Evolutionary conservation across 805 yeast genomes (phyloP), one percentile per base, ranked within the genome.

Genomic region (Cyberlindnera saturnus): DNA sequence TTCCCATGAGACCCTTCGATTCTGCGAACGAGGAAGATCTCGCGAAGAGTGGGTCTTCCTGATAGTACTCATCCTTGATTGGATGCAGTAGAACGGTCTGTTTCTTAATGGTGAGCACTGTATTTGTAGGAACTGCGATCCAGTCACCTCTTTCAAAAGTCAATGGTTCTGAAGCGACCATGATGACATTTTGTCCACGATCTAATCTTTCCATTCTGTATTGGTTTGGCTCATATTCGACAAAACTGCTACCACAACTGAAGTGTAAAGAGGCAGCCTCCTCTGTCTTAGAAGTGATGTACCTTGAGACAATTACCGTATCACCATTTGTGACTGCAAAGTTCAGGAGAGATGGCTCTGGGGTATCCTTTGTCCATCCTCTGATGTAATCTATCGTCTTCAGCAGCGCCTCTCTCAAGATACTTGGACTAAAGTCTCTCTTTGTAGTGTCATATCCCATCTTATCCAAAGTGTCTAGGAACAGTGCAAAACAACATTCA

Each of bases 71-170:
- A 61, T 93, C 98, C 38, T 74, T 68, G 34, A 93, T 86, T 2
- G 99, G 99, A 60, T 90, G 96, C 66, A 93, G 67, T 38, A 93
- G 68, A 4, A 93, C 93, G 1, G 95, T 87, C 61, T 90, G 96
- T 43, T 79, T 81, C 50, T 79, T 81, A 46, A 93, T 80, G 0
- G 96, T 86, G 14, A 93, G 62, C 1, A 83, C 69, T 3, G 97
- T 85, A 61, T 93, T 93, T 1, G 98, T 85, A 2, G 98, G 98
- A 1, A 93, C 95, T 4, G 96, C 82, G 40, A 91, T 86, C 99
- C 99, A 93, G 64, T 93, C 99, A 33, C 90, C 91, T 43, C 99
- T 70, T 66, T 93, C 98, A 62, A 93, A 93, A 0, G 99, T 93
- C 44, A 93, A 71, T 0, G 99, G 99, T 60, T 93, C 99, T 15